phyloP scores from a whole-genome alignment of 495 filamentous ascomycete species.

The Penicillium cosmopolitanum region DNA sequence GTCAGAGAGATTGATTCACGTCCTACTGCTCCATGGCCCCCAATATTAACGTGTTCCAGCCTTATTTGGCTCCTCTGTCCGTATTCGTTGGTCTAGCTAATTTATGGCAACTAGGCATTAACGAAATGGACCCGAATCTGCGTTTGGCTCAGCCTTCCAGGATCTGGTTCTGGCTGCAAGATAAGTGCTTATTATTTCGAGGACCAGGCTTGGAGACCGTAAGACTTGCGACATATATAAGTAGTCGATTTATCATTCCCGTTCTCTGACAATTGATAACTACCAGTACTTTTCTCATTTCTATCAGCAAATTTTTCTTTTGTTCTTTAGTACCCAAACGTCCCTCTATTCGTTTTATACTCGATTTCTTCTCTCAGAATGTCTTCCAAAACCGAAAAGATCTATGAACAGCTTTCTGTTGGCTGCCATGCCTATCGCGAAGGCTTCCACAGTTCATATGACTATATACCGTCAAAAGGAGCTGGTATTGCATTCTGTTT shows the following conservation, averaged over 20 bases:
- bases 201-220: too few relatives aligned
- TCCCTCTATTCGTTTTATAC: background rate
- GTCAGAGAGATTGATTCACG: too few relatives aligned
- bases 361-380: conserved; percentile 10
- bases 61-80: background rate
- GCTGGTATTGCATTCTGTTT: conserved; percentile 55
- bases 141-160: too few relatives aligned
- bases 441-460: conserved; percentile 42
- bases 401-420: conserved; percentile 1
- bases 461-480: conserved; percentile 55
- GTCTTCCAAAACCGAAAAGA: background rate
- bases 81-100: too few relatives aligned
- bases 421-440: conserved; percentile 31
- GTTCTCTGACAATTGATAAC: too few relatives aligned
- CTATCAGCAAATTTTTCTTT: background rate
- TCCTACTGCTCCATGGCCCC: background rate
- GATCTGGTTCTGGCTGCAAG: too few relatives aligned
- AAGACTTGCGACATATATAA: too few relatives aligned
- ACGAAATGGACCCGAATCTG: too few relatives aligned
- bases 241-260: too few relatives aligned
- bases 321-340: background rate
- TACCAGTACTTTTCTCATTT: too few relatives aligned
- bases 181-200: too few relatives aligned
- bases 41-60: background rate
- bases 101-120: too few relatives aligned